phyloP scores from a whole-genome alignment of 2,329 filamentous ascomycete genomes.

The Ophiostoma sp. region DNA sequence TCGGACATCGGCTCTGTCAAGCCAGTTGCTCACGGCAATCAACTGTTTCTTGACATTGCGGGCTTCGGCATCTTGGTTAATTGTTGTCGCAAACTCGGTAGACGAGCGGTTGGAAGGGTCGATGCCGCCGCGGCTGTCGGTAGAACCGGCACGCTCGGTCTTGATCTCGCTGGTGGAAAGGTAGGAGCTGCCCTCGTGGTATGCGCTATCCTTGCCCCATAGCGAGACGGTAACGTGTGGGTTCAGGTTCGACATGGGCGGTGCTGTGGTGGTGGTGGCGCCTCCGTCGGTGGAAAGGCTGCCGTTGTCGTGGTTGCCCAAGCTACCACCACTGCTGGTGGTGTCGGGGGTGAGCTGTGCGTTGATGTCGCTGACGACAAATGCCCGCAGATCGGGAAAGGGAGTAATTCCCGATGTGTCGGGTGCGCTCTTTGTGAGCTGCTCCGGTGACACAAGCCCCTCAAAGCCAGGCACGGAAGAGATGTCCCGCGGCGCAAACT shows the following conservation, averaged over 20 bases:
- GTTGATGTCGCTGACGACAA: conserved; percentile 28
- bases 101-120: conserved; percentile 43
- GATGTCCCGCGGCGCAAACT: conserved; percentile 15
- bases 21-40: conserved; percentile 48
- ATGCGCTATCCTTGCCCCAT: conserved; percentile 44
- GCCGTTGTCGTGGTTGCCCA: conserved; percentile 21
- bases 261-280: conserved; percentile 35
- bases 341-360: conserved; percentile 46
- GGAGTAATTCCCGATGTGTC: conserved; percentile 29
- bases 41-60: conserved; percentile 45
- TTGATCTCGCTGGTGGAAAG: conserved; percentile 28
- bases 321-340: conserved; percentile 41
- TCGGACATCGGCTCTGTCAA: conserved; percentile 34
- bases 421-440: conserved; percentile 40
- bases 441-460: conserved; percentile 40
- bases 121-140: conserved; percentile 35
- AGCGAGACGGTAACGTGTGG: conserved; percentile 53
- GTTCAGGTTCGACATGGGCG: conserved; percentile 45
- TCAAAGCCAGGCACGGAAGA: conserved; percentile 28
- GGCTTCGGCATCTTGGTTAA: conserved; percentile 45
- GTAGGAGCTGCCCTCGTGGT: conserved; percentile 23
- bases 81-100: conserved; percentile 41
- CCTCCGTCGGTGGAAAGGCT: conserved; percentile 46
- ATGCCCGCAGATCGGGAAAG: conserved; percentile 28
- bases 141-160: conserved; percentile 16